Percentiles rank a stretch among this genome's conserved stretches.
These are phyloP conservation scores for Pythium chondricola DNA, from an alignment of 352 stramenopile genomes.

Conservation along the genomic window DNA sequence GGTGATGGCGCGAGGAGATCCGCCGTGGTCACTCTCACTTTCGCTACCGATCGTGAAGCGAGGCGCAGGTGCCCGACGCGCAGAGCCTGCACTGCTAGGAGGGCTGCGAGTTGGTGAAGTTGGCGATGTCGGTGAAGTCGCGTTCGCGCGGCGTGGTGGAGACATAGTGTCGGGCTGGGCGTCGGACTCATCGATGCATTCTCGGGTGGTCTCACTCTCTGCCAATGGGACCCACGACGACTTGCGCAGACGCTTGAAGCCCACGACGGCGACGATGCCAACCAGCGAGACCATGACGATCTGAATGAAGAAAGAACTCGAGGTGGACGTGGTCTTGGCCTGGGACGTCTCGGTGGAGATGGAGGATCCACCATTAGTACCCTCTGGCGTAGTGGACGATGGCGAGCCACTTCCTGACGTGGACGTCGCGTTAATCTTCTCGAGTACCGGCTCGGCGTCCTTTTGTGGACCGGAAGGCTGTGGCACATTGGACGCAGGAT, in stretches of 20 bases:
- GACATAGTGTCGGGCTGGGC: not conserved
- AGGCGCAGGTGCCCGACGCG: not conserved
- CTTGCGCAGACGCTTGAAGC: conserved; percentile 39
- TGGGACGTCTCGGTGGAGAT: conserved; percentile 14
- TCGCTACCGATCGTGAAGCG: conserved; percentile 27
- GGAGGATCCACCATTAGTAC: not conserved
- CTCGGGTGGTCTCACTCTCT: conserved; percentile 14
- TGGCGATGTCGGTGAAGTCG: conserved; percentile 14
- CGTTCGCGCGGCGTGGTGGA: conserved; percentile 13
- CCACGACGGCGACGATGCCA: conserved; percentile 44
- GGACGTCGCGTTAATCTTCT: conserved; percentile 2
- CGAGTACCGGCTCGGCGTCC: conserved; percentile 14
- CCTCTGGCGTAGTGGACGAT: not conserved
- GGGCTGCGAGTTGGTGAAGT: not conserved
- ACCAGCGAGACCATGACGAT: conserved; percentile 46
- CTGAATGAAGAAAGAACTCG: conserved; percentile 39
- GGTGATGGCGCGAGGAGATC: conserved; percentile 9
- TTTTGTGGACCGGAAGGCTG: conserved; percentile 14
- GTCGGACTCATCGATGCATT: conserved; percentile 4
- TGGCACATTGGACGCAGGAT: too few relatives aligned
- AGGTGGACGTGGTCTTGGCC: conserved; percentile 11
- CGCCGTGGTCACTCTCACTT: conserved; percentile 19
- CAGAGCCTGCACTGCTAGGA: not conserved
- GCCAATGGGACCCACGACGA: conserved; percentile 36
- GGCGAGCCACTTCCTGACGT: not conserved